phyloP scores from a whole-genome alignment of 495 filamentous ascomycete genomes.

The Neurospora sp. region DNA sequence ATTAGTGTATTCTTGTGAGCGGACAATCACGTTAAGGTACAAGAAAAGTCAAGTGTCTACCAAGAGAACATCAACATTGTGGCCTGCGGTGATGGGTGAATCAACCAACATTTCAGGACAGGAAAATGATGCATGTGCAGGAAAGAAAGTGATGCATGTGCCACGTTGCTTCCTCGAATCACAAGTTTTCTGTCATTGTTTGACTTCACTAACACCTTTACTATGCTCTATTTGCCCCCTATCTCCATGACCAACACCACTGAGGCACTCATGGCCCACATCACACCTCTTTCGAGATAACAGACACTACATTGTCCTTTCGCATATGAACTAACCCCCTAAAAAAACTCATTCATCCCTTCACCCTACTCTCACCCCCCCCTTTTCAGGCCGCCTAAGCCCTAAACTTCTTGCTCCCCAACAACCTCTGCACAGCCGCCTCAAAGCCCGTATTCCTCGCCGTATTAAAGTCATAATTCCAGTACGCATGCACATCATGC shows the following conservation, averaged over 20 bases:
- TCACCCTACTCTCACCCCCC: no score
- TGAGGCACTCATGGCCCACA: background rate
- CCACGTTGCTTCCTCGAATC: background rate
- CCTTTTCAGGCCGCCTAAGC: no score
- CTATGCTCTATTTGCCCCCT: background rate
- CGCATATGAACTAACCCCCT: no score
- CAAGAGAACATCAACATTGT: no score
- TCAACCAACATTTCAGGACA: background rate
- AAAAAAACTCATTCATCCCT: no score
- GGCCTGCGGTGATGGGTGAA: no score
- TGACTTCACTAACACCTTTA: background rate
- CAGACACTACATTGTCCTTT: background rate
- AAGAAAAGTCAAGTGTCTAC: background rate
- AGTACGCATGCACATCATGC: constrained; percentile 34
- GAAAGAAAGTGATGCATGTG: background rate
- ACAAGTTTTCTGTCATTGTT: background rate
- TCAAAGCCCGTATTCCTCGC: constrained; percentile 30
- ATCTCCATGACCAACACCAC: background rate
- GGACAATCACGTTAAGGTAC: background rate
- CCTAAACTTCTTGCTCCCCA: background rate
- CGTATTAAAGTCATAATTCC: constrained; percentile 30
- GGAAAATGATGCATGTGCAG: background rate
- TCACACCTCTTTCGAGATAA: background rate
- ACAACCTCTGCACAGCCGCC: constrained; percentile 17
- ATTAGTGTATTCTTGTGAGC: background rate